Evolutionary conservation across 2,329 filamentous ascomycete genomes (phyloP).

Genomic region (Neofusicoccum laricinum): DNA sequence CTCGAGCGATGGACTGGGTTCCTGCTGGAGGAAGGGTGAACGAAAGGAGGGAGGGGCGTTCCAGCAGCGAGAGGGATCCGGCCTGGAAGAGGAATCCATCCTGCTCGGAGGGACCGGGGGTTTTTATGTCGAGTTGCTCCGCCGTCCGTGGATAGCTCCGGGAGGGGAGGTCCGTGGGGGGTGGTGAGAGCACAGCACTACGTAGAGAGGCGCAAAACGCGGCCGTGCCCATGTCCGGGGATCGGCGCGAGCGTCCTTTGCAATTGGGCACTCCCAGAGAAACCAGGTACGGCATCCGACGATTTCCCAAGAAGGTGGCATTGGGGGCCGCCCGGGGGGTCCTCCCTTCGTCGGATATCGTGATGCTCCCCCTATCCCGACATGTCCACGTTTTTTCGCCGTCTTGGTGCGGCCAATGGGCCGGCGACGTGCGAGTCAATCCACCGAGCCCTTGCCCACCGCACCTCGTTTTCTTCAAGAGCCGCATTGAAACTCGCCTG

Average conservation of each 20-base stretch:
- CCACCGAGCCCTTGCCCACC: too few species aligned
- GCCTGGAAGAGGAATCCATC: neutral
- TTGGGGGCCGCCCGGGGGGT: neutral
- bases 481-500: too few species aligned
- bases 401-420: too few species aligned
- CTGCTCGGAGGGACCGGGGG: neutral
- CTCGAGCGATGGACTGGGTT: neutral
- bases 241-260: neutral
- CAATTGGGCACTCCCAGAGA: neutral
- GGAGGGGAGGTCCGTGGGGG: neutral
- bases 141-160: neutral
- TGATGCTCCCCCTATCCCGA: too few species aligned
- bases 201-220: neutral
- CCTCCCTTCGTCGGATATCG: neutral
- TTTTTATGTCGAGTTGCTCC: neutral
- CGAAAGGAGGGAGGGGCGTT: neutral
- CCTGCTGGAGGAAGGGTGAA: neutral
- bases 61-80: neutral
- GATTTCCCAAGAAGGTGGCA: neutral
- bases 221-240: neutral
- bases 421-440: too few species aligned
- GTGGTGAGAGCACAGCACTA: neutral
- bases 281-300: neutral
- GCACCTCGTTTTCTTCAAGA: too few species aligned
- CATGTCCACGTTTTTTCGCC: too few species aligned